Base-by-base conservation (phyloP, 2,329 filamentous ascomycete genomes). In the Westerdykella sp. region DNA sequence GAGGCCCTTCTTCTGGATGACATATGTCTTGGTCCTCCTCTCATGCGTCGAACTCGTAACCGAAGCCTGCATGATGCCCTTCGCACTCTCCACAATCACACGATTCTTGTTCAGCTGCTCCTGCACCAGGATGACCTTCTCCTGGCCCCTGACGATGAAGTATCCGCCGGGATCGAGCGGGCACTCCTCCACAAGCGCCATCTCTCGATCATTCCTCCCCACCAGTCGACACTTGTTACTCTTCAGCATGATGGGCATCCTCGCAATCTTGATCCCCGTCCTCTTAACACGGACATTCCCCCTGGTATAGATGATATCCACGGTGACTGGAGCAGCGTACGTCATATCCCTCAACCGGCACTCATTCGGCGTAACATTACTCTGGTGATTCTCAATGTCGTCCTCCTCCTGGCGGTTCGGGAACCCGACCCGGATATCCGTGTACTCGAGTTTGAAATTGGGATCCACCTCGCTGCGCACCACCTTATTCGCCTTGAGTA, bases 41-140 rank as follows among this genome's bases (percentile, higher is more conserved):
- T 97, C 93, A 67, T 96, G 89, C 1, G 94, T 97, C 23, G 93
- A 96, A 80, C 90, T 66, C 12, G 61, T 98, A 23, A 97, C 93
- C 1, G 93, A 97, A 31, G 94, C 93, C 54, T 91, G 87, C 44
- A 97, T 91, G 51, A 95, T 83, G 47, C 86, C 86, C 69, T 96
- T 97, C 71, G 95, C 95, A 43, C 87, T 84, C 69, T 98, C 94
- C 13, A 98, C 91, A 64, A 98, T 96, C 59, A 98, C 87, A 73
- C 93, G 83, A 69, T 98, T 98, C 78, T 98, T 98, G 77, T 93
- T 98, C 63, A 98, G 74, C 70, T 98, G 93, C 64, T 98, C 94
- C 68, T 98, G 93, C 12, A 98, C 94, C 35, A 98, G 73, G 61
- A 98, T 98, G 55, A 98, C 93, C 73, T 98, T 98, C 67, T 98